Evolutionary conservation across 345 rosid species (phyloP), one percentile per base, ranked within the genome.

Genomic region (Melastoma malabathricum): DNA sequence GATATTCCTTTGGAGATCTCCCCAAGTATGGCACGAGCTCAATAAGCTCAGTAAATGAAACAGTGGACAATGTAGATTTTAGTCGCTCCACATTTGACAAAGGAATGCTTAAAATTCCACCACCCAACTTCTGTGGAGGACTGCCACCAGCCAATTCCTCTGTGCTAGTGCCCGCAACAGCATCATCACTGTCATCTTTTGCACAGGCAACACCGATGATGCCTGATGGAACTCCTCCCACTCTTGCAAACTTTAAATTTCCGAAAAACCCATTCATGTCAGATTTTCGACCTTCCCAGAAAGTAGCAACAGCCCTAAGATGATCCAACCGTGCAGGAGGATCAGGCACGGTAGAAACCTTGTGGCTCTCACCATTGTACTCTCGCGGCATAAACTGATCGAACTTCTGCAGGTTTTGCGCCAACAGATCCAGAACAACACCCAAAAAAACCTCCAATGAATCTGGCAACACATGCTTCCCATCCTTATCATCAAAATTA

Each of bases 21-120:
- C 96, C 95, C 60, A 87, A 45, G 2, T 75, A 89, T 2, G 89
- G 95, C 59, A 87, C 51, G 59, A 92, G 93, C 73, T 92, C 98
- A 64, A 84, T 79, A 54, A 92, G 72, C 63, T 92, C 98, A 3
- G 84, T 62, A 60, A 87, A 66, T 1, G 95, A 81, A 61, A 84
- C 77, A 3, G 93, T 77, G 44, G 95, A 86, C 18, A 86, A 67
- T 10, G 96, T 86, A 45, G 96, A 75, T 69, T 68, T 79, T 68
- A 92, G 65, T 48, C 93, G 93, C 84, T 92, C 90, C 44, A 87
- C 96, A 52, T 92, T 87, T 18, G 98, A 82, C 51, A 92, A 58
- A 48, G 98, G 98, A 63, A 86, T 80, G 69, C 84, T 81, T 41
- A 87, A 71, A 47, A 87, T 49, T 39, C 96, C 95, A 68, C 80